A percentile compares a stretch with the other conserved stretches of the same genome.
These are phyloP conservation scores for Rhizopogon rudus DNA, from an alignment of 768 basidiomycete genomes.

Conservation along the genomic window DNA sequence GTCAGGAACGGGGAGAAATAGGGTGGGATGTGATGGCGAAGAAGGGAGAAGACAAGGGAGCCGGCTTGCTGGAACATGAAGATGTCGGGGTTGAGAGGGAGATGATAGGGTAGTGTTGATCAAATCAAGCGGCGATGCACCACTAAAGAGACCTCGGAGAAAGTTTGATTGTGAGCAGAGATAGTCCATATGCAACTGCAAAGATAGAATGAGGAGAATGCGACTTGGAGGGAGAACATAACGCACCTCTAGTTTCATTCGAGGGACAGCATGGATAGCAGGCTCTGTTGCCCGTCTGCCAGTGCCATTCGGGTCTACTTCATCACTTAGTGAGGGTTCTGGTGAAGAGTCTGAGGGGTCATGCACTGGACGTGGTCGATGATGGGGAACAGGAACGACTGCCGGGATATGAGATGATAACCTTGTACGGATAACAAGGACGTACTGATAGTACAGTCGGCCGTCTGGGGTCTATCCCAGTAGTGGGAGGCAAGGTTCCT, in stretches of 20 bases:
- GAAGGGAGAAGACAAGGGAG: slow-evolving; percentile 69
- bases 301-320: slow-evolving; percentile 37
- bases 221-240: background rate
- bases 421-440: background rate
- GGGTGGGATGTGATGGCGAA: slow-evolving; percentile 53
- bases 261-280: slow-evolving; percentile 42
- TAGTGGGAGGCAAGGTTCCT: slow-evolving; percentile 60
- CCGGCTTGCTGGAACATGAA: slow-evolving; percentile 38
- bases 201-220: slow-evolving; percentile 6
- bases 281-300: slow-evolving; percentile 52
- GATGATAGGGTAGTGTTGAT: slow-evolving; percentile 32
- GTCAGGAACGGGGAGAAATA: slow-evolving; percentile 75
- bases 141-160: slow-evolving; percentile 66
- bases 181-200: slow-evolving; percentile 75
- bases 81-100: slow-evolving; percentile 16
- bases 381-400: slow-evolving; percentile 50
- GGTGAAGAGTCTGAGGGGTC: slow-evolving; percentile 4
- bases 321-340: slow-evolving; percentile 18
- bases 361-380: background rate
- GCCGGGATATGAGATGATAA: slow-evolving; percentile 1
- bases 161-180: slow-evolving; percentile 79
- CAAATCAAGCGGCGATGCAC: slow-evolving; percentile 57
- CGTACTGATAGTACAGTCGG: slow-evolving; percentile 76
- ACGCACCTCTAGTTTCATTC: slow-evolving; percentile 59
- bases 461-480: slow-evolving; percentile 72